Conservation (phyloP, 768 basidiomycete genomes). For the Lactarius evosmus region DNA sequence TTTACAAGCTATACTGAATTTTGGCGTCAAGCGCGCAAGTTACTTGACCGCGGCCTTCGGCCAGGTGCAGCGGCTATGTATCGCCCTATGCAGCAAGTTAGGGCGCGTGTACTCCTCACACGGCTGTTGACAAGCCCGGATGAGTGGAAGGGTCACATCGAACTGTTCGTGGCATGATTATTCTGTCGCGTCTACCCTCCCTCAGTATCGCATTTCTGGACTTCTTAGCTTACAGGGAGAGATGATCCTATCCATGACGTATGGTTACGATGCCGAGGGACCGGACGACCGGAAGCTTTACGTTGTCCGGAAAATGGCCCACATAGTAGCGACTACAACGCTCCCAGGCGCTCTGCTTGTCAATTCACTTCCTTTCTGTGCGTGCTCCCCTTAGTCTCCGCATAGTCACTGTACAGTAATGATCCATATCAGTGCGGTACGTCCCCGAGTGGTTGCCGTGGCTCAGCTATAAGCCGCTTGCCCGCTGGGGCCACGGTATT, state of each 20-base stretch:
- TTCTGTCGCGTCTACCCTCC: neutral
- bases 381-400: neutral
- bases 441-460: conserved; percentile 16
- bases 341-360: conserved; percentile 14
- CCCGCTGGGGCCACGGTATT: neutral
- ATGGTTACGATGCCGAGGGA: conserved; percentile 13
- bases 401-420: neutral
- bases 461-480: conserved; percentile 17
- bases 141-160: conserved; percentile 6
- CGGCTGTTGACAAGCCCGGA: conserved; percentile 2
- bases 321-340: neutral
- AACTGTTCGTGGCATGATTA: neutral
- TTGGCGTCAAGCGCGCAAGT: conserved; percentile 10
- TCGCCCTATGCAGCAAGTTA: conserved; percentile 8
- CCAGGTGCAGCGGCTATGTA: conserved; percentile 4
- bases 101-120: conserved; percentile 3
- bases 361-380: conserved; percentile 4
- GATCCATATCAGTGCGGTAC: conserved; percentile 1
- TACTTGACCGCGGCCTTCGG: conserved; percentile 15
- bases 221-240: conserved; percentile 7
- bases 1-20: neutral
- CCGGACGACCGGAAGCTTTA: conserved; percentile 1
- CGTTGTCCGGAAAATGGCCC: neutral
- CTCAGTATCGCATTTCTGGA: neutral
- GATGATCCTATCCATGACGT: conserved; percentile 11